These are phyloP conservation scores for Fragilaria crotonensis DNA, from an alignment of 108 stramenopile genomes.

Conservation along the genomic window DNA sequence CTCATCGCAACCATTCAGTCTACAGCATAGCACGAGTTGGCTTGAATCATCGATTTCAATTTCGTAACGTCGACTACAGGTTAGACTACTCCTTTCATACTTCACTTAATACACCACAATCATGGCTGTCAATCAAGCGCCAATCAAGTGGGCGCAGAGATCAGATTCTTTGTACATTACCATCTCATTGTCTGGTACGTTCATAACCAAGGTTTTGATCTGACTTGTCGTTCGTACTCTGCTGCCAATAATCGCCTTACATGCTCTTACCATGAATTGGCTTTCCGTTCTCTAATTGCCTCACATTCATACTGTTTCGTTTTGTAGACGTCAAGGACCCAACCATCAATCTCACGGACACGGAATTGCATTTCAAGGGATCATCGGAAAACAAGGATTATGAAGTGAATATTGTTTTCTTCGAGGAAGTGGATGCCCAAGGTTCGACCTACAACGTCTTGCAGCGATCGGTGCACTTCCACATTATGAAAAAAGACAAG, in stretches of 20 bases:
- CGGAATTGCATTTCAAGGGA: constrained; percentile 74
- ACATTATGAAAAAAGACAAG: constrained; percentile 67
- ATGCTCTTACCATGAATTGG: no score
- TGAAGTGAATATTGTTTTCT: constrained; percentile 82
- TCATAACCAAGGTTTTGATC: background rate
- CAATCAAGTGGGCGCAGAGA: constrained; percentile 93
- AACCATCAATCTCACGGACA: constrained; percentile 76
- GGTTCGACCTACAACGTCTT: constrained; percentile 89
- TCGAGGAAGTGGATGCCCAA: constrained; percentile 76
- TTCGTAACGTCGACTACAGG: no score
- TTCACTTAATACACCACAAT: no score
- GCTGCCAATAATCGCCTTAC: background rate
- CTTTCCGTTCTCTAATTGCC: no score
- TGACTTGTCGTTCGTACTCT: background rate
- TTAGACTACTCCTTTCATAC: no score
- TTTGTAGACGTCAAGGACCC: constrained; percentile 92
- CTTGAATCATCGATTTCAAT: no score
- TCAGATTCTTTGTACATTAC: constrained; percentile 89
- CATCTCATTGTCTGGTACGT: constrained; percentile 79
- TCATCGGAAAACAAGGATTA: constrained; percentile 73
- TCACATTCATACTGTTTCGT: no score
- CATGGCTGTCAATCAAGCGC: constrained; percentile 61
- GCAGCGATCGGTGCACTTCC: constrained; percentile 88
- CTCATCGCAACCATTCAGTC: no score
- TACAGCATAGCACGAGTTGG: no score